phyloP scores from a whole-genome alignment of 495 filamentous ascomycete genomes.

The Talaromyces nanjingensis region DNA sequence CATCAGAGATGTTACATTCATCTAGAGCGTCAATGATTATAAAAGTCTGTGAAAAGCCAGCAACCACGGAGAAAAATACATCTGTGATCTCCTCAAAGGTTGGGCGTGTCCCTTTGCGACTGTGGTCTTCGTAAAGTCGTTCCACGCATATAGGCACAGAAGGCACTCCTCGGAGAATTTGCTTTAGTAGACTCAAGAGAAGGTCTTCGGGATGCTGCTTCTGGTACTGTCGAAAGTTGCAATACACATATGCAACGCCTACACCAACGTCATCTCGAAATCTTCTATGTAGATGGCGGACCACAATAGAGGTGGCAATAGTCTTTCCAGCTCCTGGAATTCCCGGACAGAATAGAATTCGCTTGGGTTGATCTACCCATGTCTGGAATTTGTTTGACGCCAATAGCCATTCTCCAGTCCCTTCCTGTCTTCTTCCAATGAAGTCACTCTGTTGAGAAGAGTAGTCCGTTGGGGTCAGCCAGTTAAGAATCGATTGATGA shows the following conservation, averaged over 20 bases:
- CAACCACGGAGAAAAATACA: too few relatives aligned
- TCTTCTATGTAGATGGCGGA: constrained; percentile 18
- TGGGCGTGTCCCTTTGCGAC: constrained; percentile 15
- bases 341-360: constrained; percentile 38
- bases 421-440: constrained; percentile 14
- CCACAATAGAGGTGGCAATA: constrained; percentile 27
- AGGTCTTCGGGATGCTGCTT: constrained; percentile 14
- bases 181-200: constrained; percentile 19
- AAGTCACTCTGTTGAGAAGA: too few relatives aligned
- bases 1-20: constrained; percentile 22
- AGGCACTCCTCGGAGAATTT: constrained; percentile 17
- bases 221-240: constrained; percentile 15
- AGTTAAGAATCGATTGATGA: too few relatives aligned
- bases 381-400: constrained; percentile 22
- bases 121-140: constrained; percentile 12
- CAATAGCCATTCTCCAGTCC: constrained; percentile 38
- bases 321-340: constrained; percentile 38
- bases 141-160: constrained; percentile 8
- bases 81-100: constrained; percentile 19
- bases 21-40: constrained; percentile 38
- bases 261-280: constrained; percentile 13
- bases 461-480: too few relatives aligned
- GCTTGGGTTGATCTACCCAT: constrained; percentile 21
- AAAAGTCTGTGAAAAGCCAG: constrained; percentile 4
- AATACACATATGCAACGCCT: constrained; percentile 26